Evolutionary conservation across 148 eudicot genomes (phyloP), one percentile per base, ranked within the genome.

Genomic region (Tetragonia tetragonoides): DNA sequence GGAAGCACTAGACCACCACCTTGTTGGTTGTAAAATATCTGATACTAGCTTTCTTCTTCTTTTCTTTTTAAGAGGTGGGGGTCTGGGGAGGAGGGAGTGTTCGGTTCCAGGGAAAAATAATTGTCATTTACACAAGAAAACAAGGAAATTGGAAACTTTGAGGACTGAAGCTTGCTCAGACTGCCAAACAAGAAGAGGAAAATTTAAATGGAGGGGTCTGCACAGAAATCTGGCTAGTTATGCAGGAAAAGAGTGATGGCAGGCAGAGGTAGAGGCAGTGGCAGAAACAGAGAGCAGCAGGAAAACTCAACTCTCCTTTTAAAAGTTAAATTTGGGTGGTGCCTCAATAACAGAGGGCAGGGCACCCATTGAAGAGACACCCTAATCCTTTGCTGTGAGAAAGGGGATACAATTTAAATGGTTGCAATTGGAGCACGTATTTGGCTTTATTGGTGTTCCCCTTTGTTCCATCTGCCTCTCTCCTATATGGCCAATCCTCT

Each of bases 341-440:
- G 85, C 85, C 81, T 85, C 81, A 79, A 59, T 47, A 80, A 75
- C 18, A 70, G 84, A 80, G 82, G 77, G 75, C 86, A 78, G 79
- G 79, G 78, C 75, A 77, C 78, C 85, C 76, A 67, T 79, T 68
- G 63, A 38, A 61, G 77, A 66, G 80, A 84, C 81, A 81, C 75
- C 83, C 74, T 70, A 42, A 71, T 72, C 73, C 77, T 61, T 69
- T 85, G 83, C 77, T 68, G 75, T 74, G 77, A 21, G 20, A 61
- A n/a, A 57, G 53, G 81, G 84, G 80, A 53, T 78, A 78, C 81
- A 78, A 66, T 64, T 74, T 73, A 71, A 49, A 77, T 81, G 71
- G 79, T 37, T 70, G 4, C 24, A 37, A 51, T 68, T 37, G 39
- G 49, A 40, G 28, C 78, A 69, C 83, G 70, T 76, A 34, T 65